Evolutionary conservation across 1,284 basidiomycete genomes (phyloP).

Genomic region (Lentinula novae-zelandiae): DNA sequence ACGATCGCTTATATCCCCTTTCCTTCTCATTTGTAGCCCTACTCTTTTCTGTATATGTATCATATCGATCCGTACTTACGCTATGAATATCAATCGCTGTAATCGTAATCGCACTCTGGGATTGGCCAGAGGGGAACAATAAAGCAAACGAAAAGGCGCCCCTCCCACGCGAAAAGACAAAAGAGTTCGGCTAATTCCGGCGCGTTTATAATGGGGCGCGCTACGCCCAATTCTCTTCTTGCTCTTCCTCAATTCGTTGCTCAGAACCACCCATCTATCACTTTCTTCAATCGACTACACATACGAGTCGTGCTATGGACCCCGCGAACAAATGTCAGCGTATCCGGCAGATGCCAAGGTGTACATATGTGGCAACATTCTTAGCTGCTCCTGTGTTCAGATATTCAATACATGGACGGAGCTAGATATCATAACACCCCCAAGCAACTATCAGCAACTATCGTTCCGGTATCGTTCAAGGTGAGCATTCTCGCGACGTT

Average conservation of each 20-base stretch:
- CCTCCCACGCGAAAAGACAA: slow-evolving; percentile 11
- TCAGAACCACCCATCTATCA: too few species aligned
- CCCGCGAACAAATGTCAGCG: neutral
- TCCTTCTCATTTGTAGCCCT: slow-evolving; percentile 1
- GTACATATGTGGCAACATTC: neutral
- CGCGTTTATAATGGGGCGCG: neutral
- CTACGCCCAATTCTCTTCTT: neutral
- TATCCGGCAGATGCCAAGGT: neutral
- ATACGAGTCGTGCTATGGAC: neutral
- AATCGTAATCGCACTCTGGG: neutral
- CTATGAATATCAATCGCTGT: slow-evolving; percentile 8
- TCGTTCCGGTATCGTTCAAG: neutral
- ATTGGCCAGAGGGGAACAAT: slow-evolving; percentile 15
- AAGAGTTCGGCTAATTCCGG: slow-evolving; percentile 10
- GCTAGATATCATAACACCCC: neutral
- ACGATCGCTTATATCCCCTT: neutral
- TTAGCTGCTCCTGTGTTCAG: neutral
- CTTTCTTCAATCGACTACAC: neutral
- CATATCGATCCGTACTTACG: slow-evolving; percentile 4
- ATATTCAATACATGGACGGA: neutral
- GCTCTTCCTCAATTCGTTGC: neutral
- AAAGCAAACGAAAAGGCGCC: slow-evolving; percentile 11
- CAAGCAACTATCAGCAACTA: neutral
- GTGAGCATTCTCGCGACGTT: neutral
- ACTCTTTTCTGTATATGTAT: neutral